Evolutionary conservation across 495 filamentous ascomycete species (phyloP).

Genomic region (Penicillium turbatum): DNA sequence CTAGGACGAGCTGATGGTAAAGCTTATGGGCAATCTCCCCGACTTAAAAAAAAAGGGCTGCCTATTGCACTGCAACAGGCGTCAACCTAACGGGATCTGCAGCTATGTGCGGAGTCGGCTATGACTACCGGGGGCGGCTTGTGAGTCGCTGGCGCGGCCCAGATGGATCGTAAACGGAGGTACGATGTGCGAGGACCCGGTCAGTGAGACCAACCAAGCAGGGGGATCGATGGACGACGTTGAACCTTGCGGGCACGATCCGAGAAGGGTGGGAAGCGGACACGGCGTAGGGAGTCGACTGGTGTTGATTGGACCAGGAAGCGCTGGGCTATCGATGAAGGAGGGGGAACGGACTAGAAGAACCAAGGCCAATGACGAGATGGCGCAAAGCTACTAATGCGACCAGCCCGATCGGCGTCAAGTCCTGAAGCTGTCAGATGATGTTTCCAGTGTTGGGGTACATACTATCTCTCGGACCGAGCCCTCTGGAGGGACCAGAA

Average conservation of each 20-base stretch:
- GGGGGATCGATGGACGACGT: slow-evolving; percentile 13
- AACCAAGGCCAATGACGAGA: slow-evolving; percentile 25
- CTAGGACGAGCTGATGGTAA: neutral
- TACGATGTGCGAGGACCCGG: slow-evolving; percentile 17
- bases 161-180: slow-evolving; percentile 9
- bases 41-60: slow-evolving; percentile 4
- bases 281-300: slow-evolving; percentile 5
- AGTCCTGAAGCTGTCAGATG: slow-evolving; percentile 27
- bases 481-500: slow-evolving; percentile 1
- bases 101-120: slow-evolving; percentile 5
- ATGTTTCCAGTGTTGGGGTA: slow-evolving; percentile 6
- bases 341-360: slow-evolving; percentile 8
- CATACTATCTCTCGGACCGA: slow-evolving; percentile 4
- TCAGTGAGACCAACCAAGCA: slow-evolving; percentile 14
- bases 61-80: slow-evolving; percentile 4
- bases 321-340: slow-evolving; percentile 21
- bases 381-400: slow-evolving; percentile 29
- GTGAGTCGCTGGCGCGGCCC: slow-evolving; percentile 9
- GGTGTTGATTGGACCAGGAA: slow-evolving; percentile 27
- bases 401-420: slow-evolving; percentile 26
- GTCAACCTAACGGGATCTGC: slow-evolving; percentile 11
- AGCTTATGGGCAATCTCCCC: neutral
- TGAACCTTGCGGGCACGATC: slow-evolving; percentile 19
- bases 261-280: slow-evolving; percentile 6
- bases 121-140: slow-evolving; percentile 1